These are phyloP conservation scores for Clathrospora elynae DNA, from an alignment of 2,329 filamentous ascomycete genomes.

Conservation along the genomic window DNA sequence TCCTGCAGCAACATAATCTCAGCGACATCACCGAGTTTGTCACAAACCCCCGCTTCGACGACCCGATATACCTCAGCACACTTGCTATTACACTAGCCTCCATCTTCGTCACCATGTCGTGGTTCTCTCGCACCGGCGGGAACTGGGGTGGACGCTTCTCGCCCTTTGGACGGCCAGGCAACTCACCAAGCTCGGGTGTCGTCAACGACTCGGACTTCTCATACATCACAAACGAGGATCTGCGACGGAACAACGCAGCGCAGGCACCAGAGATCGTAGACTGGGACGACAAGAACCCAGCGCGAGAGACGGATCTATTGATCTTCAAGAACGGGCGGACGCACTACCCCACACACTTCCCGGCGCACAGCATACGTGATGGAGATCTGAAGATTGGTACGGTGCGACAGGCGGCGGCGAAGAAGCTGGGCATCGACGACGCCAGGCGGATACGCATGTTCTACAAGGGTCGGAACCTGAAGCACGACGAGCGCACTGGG, in stretches of 20 bases:
- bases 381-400: constrained; percentile 71
- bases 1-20: constrained; percentile 26
- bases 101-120: constrained; percentile 53
- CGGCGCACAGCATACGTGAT: constrained; percentile 75
- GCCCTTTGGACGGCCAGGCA: constrained; percentile 54
- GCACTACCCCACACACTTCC: constrained; percentile 72
- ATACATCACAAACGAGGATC: constrained; percentile 80
- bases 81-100: constrained; percentile 46
- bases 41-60: constrained; percentile 40
- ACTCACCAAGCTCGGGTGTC: constrained; percentile 52
- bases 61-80: constrained; percentile 40
- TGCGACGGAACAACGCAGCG: constrained; percentile 56
- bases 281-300: constrained; percentile 47
- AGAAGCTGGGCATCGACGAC: constrained; percentile 67
- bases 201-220: constrained; percentile 78
- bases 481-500: constrained; percentile 64
- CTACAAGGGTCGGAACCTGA: constrained; percentile 74
- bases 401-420: constrained; percentile 68
- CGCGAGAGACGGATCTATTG: constrained; percentile 70
- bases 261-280: constrained; percentile 47
- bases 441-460: constrained; percentile 67
- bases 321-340: constrained; percentile 70
- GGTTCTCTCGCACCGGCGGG: constrained; percentile 53
- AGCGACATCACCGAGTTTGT: constrained; percentile 34
- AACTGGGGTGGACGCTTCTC: constrained; percentile 54